Percentiles rank a stretch among this genome's conserved stretches.
Evolutionary conservation across 192 early-diverging fungal genomes (phyloP).

Genomic region (Obelidium mucronatum): DNA sequence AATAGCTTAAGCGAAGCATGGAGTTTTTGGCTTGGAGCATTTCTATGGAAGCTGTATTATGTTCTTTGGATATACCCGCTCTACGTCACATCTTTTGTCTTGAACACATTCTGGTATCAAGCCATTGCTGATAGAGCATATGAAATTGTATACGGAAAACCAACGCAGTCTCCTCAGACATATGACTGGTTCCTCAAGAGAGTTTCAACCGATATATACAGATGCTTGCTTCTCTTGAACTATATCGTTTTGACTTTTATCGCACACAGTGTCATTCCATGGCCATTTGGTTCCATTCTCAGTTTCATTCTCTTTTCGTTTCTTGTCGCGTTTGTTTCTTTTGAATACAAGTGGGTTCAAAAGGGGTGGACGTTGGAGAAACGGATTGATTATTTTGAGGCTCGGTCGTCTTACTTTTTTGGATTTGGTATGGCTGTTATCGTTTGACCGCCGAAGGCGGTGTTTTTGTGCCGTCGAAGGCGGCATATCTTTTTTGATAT

Average conservation of each 20-base stretch:
- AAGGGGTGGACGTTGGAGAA: constrained; percentile 60
- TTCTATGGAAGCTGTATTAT: constrained; percentile 25
- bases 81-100: constrained; percentile 55
- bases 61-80: constrained; percentile 68
- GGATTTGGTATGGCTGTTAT: constrained; percentile 69
- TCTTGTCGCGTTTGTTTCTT: constrained; percentile 53
- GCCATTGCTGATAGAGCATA: constrained; percentile 61
- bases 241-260: constrained; percentile 43
- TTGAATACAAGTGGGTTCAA: constrained; percentile 65
- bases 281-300: constrained; percentile 40
- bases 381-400: constrained; percentile 63
- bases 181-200: constrained; percentile 46
- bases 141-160: constrained; percentile 51
- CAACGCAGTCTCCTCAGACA: constrained; percentile 33
- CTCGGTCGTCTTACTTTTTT: constrained; percentile 65
- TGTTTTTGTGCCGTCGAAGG: neutral
- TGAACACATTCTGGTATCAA: constrained; percentile 65
- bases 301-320: constrained; percentile 55
- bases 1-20: neutral
- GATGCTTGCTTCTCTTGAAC: constrained; percentile 55
- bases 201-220: constrained; percentile 55
- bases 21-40: neutral
- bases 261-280: constrained; percentile 46
- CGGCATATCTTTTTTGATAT: neutral
- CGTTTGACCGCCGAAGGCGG: no score